Conservation (phyloP, 2,329 filamentous ascomycete species). For the Aspergillus hiratsukae region DNA sequence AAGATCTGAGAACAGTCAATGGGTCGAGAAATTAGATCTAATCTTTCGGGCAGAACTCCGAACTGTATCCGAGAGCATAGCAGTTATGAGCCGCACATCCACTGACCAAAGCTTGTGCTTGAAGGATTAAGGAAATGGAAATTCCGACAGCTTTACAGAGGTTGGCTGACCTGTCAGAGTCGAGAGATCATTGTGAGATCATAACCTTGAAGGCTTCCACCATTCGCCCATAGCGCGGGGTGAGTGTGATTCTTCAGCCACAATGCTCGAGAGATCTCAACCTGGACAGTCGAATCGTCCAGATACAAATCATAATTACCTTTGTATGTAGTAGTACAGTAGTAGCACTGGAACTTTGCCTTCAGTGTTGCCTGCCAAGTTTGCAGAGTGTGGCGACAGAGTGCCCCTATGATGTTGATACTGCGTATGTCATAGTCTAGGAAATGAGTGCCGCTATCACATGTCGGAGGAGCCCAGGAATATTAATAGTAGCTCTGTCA, state of each 20-base stretch:
- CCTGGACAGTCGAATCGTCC: neutral
- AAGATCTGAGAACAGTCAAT: no score
- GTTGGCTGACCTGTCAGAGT: no score
- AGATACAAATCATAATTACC: neutral
- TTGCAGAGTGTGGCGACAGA: neutral
- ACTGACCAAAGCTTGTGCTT: no score
- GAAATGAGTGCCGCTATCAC: constrained; percentile 2
- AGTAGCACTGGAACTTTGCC: no score
- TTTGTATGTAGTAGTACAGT: neutral
- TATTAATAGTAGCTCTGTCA: neutral
- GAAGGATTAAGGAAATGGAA: no score
- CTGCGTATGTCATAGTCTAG: neutral
- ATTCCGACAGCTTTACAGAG: no score
- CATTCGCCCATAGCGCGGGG: neutral
- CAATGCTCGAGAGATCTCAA: neutral
- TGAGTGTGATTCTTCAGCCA: neutral
- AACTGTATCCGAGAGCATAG: neutral
- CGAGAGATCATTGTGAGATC: neutral
- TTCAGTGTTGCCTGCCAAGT: neutral
- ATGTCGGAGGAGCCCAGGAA: constrained; percentile 3
- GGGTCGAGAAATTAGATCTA: neutral
- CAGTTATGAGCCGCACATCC: no score
- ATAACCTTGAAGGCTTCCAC: neutral
- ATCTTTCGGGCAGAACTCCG: neutral
- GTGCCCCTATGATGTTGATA: neutral